Evolutionary conservation across 2,329 filamentous ascomycete species (phyloP).

Genomic region (Trichophyton simii): DNA sequence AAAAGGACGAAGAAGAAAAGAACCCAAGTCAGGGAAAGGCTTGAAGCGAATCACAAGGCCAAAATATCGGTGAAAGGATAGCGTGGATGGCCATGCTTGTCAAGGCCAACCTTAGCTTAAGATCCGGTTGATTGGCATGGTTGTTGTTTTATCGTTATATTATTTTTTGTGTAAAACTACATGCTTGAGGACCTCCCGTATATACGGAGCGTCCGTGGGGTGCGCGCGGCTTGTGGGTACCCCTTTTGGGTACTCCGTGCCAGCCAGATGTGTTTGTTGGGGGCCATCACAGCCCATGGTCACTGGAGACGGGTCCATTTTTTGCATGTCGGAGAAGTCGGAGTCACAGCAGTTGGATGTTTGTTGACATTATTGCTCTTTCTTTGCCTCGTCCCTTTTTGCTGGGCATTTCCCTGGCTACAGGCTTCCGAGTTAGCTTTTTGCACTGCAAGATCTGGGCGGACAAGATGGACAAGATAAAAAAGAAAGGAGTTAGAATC

Average conservation of each 20-base stretch:
- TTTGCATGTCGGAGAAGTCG: no score
- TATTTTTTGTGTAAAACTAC: neutral
- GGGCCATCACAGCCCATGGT: no score
- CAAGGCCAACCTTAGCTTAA: neutral
- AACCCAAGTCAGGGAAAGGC: neutral
- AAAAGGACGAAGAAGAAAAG: no score
- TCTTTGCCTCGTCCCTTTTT: neutral
- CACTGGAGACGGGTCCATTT: no score
- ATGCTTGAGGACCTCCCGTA: neutral
- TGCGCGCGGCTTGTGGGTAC: conserved; percentile 2
- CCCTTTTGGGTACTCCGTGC: neutral
- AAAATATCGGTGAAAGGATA: neutral
- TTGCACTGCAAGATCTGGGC: neutral
- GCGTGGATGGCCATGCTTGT: neutral
- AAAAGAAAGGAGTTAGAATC: neutral
- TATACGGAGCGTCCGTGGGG: neutral
- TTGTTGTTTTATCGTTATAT: neutral
- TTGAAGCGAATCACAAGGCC: conserved; percentile 3
- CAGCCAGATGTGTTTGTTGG: neutral
- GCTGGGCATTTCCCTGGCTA: no score
- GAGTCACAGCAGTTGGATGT: no score
- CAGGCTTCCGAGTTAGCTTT: neutral
- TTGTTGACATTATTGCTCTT: neutral
- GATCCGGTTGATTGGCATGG: conserved; percentile 1
- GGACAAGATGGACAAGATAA: neutral